Evolutionary conservation across 2,329 filamentous ascomycete species (phyloP).

Genomic region (Fusarium solani-melongenae): DNA sequence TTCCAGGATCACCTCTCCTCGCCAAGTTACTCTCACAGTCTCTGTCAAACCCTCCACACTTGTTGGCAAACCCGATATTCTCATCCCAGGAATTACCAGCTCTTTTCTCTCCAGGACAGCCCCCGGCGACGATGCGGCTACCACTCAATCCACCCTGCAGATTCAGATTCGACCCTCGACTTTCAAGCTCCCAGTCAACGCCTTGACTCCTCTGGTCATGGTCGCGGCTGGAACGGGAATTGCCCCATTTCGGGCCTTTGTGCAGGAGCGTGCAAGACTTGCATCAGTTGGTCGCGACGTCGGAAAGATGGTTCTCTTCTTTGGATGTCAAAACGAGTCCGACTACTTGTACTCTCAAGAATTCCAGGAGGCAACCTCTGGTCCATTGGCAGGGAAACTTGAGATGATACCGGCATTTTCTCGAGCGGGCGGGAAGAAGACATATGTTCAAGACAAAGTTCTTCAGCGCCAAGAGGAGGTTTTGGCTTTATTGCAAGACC

Average conservation of each 20-base stretch:
- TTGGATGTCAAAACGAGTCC: neutral
- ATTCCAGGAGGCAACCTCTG: neutral
- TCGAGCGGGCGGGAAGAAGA: neutral
- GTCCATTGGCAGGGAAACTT: neutral
- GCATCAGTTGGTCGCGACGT: neutral
- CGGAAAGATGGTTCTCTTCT: neutral
- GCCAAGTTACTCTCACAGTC: neutral
- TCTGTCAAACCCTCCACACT: conserved; percentile 13
- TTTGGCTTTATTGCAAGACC: neutral
- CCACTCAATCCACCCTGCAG: neutral
- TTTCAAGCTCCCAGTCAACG: neutral
- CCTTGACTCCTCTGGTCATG: neutral
- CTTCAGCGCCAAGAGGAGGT: neutral
- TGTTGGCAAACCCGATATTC: neutral
- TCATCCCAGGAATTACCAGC: conserved; percentile 15
- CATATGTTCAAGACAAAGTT: neutral
- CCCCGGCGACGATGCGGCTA: neutral
- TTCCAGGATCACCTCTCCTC: neutral
- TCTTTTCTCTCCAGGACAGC: neutral
- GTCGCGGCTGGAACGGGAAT: neutral
- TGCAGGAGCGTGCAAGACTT: neutral
- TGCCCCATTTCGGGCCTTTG: neutral
- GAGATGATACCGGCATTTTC: neutral
- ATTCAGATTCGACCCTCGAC: neutral
- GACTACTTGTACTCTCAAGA: neutral